Base-by-base conservation (phyloP, 148 eudicot genomes). In the Tetragonia tetragonoides region DNA sequence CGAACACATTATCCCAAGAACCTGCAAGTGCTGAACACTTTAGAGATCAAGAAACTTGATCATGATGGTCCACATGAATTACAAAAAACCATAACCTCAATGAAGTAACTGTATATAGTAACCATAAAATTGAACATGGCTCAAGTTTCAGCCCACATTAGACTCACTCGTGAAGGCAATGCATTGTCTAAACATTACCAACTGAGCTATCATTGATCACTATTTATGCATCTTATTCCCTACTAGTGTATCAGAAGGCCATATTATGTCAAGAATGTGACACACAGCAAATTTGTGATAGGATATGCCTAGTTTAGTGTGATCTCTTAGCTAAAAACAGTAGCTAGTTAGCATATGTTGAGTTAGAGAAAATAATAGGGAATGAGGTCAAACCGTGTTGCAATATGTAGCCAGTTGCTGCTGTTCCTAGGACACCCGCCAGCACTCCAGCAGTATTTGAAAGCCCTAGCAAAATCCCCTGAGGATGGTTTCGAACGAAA, bases 381-480 rank as follows among this genome's bases (percentile, higher is more conserved):
- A 46, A 75, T 51, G 46, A 77, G 40, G 57, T 57, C 83, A 63
- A 83, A 94, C 98, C 98, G 56, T 94, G 98, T 84, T 94, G 98
- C 89, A 94, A 86, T 70, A 94, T 94, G 77, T 94, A 94, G 80
- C 98, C 98, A 23, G 98, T 94, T 80, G 98, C 92, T 57, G 97
- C 97, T 18, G 98, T 94, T 74, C 97, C 97, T 15, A 93, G 80
- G 57, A 93, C 96, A 75, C 96, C 98, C 23, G 98, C 98, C 78
- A 94, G 86, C 59, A 94, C 98, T 82, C 98, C 98, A 69, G 98
- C 98, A 49, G 97, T 92, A 81, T 94, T 94, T 42, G 98, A 94
- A 54, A 94, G 87, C 71, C 98, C 98, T 46, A 94, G 89, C 86
- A 94, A 65, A 69, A 94, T 91, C 57, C 98, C 98, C 98, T 94